Evolutionary conservation across 2,329 filamentous ascomycete species (phyloP), one percentile per base, ranked within the genome.

Genomic region (Lachnellula suecica): DNA sequence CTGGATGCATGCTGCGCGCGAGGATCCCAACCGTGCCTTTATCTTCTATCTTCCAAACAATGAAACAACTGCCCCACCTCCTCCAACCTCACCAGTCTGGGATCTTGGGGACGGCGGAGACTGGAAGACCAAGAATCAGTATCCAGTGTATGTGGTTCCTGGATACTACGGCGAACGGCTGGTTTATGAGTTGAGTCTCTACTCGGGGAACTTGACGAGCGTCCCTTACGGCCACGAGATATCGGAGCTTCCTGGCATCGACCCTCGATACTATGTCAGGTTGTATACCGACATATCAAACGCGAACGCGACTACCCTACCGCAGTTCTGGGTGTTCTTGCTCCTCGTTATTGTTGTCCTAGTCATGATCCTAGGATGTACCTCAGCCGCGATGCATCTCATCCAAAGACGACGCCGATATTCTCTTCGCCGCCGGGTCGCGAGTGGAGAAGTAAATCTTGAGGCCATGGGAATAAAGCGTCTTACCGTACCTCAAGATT

Each of bases 381-480:
- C 84, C 1, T 94, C 84, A 1, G 67, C 85, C 37, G 73, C 79
- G 47, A 95, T 94, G 88, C 91, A 94, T 62, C 74, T 85, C 20
- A 74, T 94, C 25, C 90, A 96, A 67, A 81, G 84, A 31, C 79
- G 83, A 44, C 83, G 91, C 25, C 83, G 92, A 8, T 77, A 78
- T 22, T 77, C 77, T 1, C 74, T 97, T 10, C 82, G 83, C 46
- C 79, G 82, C 44, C 83, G 91, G 11, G 86, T 97, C 15, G 78
- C 83, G 52, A 78, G 77, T 7, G 92, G 93, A 47, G 88, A 96
- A 61, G 85, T 96, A 19, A 89, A 97, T 64, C 76, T 97, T 3
- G 92, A 97, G 70, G 84, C 84, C 2, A 79, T 96, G 60, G 92
- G 91, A 2, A 89, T 97, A 61, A 93, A 90, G 65, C 82, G 88